Percentiles rank a stretch among this genome's conserved stretches.
phyloP scores from a whole-genome alignment of 495 filamentous ascomycete genomes.

The Margaritispora aquatica region DNA sequence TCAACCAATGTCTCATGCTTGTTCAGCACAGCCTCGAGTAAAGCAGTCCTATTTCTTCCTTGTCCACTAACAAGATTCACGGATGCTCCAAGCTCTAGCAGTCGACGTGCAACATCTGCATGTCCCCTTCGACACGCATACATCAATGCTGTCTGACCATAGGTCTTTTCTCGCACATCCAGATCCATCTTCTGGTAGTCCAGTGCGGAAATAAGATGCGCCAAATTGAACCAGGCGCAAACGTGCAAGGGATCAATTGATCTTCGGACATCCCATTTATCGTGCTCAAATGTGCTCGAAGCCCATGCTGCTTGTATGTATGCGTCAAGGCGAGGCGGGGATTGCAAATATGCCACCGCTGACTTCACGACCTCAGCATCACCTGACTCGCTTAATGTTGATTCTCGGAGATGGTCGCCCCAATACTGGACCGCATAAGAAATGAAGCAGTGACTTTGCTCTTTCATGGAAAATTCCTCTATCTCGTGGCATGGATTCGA shows the following conservation, averaged over 20 bases:
- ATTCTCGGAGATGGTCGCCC: constrained; percentile 24
- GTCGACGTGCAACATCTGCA: constrained; percentile 5
- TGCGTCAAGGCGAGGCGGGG: constrained; percentile 13
- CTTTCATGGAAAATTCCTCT: constrained; percentile 18
- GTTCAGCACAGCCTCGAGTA: constrained; percentile 22
- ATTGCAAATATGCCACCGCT: constrained; percentile 15
- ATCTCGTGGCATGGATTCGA: constrained; percentile 12
- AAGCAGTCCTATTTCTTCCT: constrained; percentile 18
- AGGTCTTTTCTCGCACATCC: constrained; percentile 18
- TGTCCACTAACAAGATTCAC: constrained; percentile 17
- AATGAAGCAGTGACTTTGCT: constrained; percentile 16
- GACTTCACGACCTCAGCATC: background rate
- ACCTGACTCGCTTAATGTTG: background rate
- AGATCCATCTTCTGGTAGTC: constrained; percentile 4
- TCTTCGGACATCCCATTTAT: constrained; percentile 27
- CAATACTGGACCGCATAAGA: constrained; percentile 25
- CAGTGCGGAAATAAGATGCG: constrained; percentile 6
- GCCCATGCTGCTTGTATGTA: constrained; percentile 27
- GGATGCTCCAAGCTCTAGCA: constrained; percentile 20
- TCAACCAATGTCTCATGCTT: background rate
- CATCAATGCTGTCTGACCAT: constrained; percentile 27
- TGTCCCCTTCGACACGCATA: constrained; percentile 27
- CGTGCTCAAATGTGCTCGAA: constrained; percentile 11
- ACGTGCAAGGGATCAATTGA: constrained; percentile 23
- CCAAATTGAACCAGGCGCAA: constrained; percentile 27